Conservation (phyloP, 768 basidiomycete genomes). For the Boletus subcaerulescens region DNA sequence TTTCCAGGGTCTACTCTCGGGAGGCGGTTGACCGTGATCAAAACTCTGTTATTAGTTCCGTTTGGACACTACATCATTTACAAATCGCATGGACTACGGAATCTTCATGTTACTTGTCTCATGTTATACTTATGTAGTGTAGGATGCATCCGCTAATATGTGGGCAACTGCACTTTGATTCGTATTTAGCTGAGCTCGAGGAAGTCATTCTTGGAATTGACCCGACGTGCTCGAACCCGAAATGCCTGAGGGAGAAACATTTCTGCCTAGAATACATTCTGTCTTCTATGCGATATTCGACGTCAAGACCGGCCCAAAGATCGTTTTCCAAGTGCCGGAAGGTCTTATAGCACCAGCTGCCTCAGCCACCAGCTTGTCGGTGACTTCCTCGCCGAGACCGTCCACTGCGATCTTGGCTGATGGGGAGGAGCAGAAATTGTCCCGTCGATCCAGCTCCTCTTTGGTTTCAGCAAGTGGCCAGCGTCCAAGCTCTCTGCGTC, state of each 20-base stretch:
- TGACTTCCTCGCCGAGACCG: slow-evolving; percentile 35
- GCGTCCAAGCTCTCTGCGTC: slow-evolving; percentile 41
- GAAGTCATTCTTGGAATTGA: no score
- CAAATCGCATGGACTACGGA: slow-evolving; percentile 16
- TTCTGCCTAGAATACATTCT: slow-evolving; percentile 74
- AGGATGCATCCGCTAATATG: not conserved
- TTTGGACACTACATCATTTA: not conserved
- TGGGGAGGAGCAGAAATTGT: slow-evolving; percentile 36
- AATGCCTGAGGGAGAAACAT: slow-evolving; percentile 61
- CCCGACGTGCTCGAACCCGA: not conserved
- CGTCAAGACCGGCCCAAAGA: slow-evolving; percentile 77
- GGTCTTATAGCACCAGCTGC: slow-evolving; percentile 63
- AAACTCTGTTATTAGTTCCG: not conserved
- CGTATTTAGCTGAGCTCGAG: no score
- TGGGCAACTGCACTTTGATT: no score
- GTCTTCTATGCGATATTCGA: slow-evolving; percentile 97
- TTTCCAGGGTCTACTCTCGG: slow-evolving; percentile 18
- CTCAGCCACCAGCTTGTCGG: slow-evolving; percentile 26
- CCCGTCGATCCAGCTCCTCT: slow-evolving; percentile 53
- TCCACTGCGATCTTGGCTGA: slow-evolving; percentile 31
- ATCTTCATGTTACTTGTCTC: not conserved
- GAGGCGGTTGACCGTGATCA: not conserved
- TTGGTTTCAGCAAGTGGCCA: slow-evolving; percentile 45
- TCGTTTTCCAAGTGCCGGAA: slow-evolving; percentile 93
- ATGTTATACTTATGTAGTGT: not conserved